Conservation (phyloP, 139 green algal species). For the Yamagishiella unicocca region DNA sequence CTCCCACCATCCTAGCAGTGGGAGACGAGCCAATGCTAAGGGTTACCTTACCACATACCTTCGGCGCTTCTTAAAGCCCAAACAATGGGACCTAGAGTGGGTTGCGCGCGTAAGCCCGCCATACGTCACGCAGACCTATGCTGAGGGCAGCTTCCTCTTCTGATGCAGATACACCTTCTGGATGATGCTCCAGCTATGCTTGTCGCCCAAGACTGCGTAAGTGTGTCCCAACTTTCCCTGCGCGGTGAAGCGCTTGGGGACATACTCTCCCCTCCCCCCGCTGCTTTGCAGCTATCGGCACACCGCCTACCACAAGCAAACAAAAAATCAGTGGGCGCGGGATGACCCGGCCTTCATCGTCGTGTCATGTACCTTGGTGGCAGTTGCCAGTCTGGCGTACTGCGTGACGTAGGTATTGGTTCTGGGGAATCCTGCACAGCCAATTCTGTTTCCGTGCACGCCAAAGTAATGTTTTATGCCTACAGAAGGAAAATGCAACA, state of each 20-base stretch:
- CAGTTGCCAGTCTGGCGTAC: slow-evolving; percentile 79
- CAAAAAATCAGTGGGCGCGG: slow-evolving; percentile 97
- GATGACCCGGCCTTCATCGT: slow-evolving; percentile 98
- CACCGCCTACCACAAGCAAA: slow-evolving; percentile 97
- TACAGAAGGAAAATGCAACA: too few relatives aligned
- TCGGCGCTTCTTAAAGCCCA: slow-evolving; percentile 80
- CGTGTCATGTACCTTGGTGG: slow-evolving; percentile 81
- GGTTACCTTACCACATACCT: slow-evolving; percentile 72
- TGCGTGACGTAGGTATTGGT: slow-evolving; percentile 87
- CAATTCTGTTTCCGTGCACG: too few relatives aligned
- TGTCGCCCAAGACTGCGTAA: slow-evolving; percentile 93
- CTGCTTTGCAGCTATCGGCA: slow-evolving; percentile 88
- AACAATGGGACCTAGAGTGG: slow-evolving; percentile 93
- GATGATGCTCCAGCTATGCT: slow-evolving; percentile 95
- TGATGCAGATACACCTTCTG: slow-evolving; percentile 92
- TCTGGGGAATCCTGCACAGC: too few relatives aligned
- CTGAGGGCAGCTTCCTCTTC: background rate
- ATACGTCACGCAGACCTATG: background rate
- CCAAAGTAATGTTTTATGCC: too few relatives aligned
- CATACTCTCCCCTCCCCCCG: background rate
- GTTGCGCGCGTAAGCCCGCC: background rate
- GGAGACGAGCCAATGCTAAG: background rate
- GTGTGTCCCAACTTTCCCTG: background rate
- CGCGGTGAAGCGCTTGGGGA: background rate
- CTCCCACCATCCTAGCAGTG: background rate